Base-by-base conservation (phyloP, 2,329 filamentous ascomycete genomes). In the Anisogramma anomala region DNA sequence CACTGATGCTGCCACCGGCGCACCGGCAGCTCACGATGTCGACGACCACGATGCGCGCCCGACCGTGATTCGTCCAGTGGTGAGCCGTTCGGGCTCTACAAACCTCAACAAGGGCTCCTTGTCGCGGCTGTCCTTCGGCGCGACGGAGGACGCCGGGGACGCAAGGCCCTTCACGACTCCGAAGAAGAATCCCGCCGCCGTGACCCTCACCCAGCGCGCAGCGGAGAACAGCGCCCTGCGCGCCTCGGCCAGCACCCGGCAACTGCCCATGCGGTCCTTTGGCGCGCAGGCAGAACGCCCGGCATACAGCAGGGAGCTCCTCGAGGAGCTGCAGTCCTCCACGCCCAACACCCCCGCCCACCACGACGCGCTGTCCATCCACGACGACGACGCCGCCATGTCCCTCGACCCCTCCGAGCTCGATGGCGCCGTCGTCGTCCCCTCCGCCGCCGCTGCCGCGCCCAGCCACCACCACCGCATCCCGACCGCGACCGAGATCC, bases 261-360 rank as follows among this genome's bases (percentile, higher is more conserved):
- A 67, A 2, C 59, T 84, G 0, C 76, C 76, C 0, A 58, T 76
- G 41, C 68, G 77, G 6, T 68, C 73, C 1, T 64, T 68, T 5
- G 71, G 77, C 11, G 63, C 61, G 9, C 78, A 84, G 11, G 77
- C 82, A 13, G 79, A 80, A 38, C 69, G 82, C 27, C 87, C 86
- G 0, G 82, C 67, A 44, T 96, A 98, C 58, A 93, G 74, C 64
- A 84, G 83, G 54, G 85, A 93, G 52, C 85, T 89, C 50, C 69
- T 98, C 15, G 79, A 84, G 25, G 85, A 94, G 57, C 69, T 98
- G 11, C 84, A 86, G 48, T 82, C 79, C 45, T 87, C 84, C 10
- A 95, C 88, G 0, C 87, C 86, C 0, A 84, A 79, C 18, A 88
- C 84, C 0, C 88, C 87, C 0, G 80, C 76, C 48, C 72, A 84